Base-by-base conservation (phyloP, 2,329 filamentous ascomycete species). In the Didymella segeticola region DNA sequence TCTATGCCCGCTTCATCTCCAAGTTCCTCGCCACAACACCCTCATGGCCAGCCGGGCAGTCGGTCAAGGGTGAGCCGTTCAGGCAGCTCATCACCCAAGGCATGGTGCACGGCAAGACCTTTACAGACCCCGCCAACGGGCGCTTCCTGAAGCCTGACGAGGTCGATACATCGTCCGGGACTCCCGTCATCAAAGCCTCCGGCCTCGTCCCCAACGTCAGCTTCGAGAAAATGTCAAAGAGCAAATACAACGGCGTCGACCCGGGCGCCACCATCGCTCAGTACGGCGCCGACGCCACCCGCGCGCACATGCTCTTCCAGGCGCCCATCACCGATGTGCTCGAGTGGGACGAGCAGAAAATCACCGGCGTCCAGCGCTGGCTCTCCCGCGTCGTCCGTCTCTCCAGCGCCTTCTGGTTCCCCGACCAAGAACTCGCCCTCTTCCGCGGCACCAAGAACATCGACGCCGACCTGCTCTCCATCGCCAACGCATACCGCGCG, bases 171-270 rank as follows among this genome's bases (percentile, higher is more conserved):
- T 80, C 78, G 12, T 14, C 89, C 89, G 1, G 78, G 79, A 49
- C 82, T 93, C 89, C 89, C 1, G 78, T 80, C 47, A 83, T 95
- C n/a, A 80, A 80, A 15, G 80, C 82, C 0, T 89, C 86, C 0
- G 84, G 86, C 3, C 75, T 82, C 41, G 66, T 69, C 0, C 85
- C 89, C 1, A 83, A 78, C 23, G 75, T 91, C 15, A 87, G 85
- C 1, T 96, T 84, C 64, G 91, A 96, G 72, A 96, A 96, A 71
- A 96, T 96, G 92, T 95, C 90, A 31, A 96, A 96, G 77, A 96
- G 90, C 66, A 96, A 96, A 74, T 82, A 95, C 77, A 96, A 96
- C 68, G 92, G 92, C 22, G 90, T 96, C 6, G 91, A 96, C 68
- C 92, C 92, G 0, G 86, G 84, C 0, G 80, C 78, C 0, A 89